Evolutionary conservation across 306 rosid species (phyloP).

Genomic region (Carpinus fangiana): DNA sequence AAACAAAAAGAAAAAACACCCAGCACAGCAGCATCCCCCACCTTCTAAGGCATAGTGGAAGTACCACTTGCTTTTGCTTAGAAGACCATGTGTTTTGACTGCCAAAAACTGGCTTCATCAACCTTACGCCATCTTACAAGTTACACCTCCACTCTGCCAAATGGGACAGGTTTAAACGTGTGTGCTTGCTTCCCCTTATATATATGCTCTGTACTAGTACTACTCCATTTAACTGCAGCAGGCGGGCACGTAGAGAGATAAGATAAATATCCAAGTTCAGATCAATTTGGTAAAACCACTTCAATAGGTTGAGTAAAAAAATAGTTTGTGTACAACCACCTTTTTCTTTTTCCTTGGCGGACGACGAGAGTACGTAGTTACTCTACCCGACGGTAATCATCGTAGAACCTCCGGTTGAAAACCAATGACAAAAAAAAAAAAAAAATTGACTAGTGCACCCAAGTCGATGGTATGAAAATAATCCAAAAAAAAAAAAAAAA

Average conservation of each 20-base stretch:
- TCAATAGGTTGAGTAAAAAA: not conserved
- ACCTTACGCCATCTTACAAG: conserved; percentile 43
- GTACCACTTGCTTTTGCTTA: conserved; percentile 21
- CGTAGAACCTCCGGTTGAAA: no score
- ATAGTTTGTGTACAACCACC: not conserved
- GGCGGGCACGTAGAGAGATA: not conserved
- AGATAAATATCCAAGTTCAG: no score
- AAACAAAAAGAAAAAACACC: conserved; percentile 22
- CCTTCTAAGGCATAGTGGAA: conserved; percentile 38
- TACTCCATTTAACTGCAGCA: conserved; percentile 11
- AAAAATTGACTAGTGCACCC: no score
- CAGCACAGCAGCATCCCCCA: conserved; percentile 47
- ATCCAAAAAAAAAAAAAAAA: no score
- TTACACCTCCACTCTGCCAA: not conserved
- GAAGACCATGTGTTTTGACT: conserved; percentile 16
- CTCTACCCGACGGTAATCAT: no score
- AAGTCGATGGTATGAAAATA: no score
- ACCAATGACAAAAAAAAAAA: no score
- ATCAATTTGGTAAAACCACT: not conserved
- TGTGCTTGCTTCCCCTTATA: conserved; percentile 8
- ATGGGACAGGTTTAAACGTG: conserved; percentile 18
- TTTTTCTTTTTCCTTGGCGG: not conserved
- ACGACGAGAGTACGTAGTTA: no score
- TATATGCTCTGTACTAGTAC: conserved; percentile 4
- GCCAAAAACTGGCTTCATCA: conserved; percentile 18